Evolutionary conservation across 257 asterid genomes (phyloP).

Genomic region (Verbascum thapsus): DNA sequence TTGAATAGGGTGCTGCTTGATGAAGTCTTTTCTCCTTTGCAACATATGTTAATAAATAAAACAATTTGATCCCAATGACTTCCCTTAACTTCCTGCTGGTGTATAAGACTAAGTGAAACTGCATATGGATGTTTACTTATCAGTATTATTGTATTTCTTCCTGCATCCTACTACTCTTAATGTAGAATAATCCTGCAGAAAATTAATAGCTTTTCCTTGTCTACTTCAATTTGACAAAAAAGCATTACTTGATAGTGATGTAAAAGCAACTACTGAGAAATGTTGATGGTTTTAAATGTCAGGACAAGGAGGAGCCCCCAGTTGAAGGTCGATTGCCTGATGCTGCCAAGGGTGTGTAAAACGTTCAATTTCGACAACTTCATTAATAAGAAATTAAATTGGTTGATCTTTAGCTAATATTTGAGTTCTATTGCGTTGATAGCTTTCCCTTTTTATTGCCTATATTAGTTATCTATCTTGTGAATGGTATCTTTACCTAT

Average conservation of each 20-base stretch:
- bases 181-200: neutral
- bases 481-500: neutral
- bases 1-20: neutral
- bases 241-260: neutral
- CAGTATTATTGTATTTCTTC: neutral
- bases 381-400: neutral
- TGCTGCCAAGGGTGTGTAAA: constrained; percentile 70
- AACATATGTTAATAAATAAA: neutral
- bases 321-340: constrained; percentile 85
- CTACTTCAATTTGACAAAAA: neutral
- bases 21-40: neutral
- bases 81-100: neutral
- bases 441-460: neutral
- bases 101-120: neutral
- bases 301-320: constrained; percentile 80
- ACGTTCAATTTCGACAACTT: neutral
- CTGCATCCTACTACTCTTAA: neutral
- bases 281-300: constrained; percentile 21
- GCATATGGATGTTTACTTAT: neutral
- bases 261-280: neutral
- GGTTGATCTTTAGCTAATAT: neutral
- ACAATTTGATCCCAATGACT: neutral
- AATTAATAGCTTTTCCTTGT: neutral
- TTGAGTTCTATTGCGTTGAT: constrained; percentile 1
- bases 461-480: neutral